Conservation (phyloP, 1,284 basidiomycete genomes). For the Phellopilus nigrolimitatus region DNA sequence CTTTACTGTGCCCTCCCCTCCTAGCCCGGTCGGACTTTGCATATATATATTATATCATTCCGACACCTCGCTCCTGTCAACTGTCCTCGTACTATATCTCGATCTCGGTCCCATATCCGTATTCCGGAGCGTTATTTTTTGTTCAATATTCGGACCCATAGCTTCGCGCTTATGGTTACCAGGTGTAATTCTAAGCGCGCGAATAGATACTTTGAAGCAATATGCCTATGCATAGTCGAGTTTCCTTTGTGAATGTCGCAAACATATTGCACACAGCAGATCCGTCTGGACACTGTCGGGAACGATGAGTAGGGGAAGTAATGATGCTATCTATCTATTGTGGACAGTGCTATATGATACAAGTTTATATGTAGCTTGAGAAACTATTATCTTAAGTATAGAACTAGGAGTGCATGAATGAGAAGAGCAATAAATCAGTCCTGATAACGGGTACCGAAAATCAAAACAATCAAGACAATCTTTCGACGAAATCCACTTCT, state of each 20-base stretch:
- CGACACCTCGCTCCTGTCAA: neutral
- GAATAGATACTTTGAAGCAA: too few relatives aligned
- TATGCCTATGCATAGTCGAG: too few relatives aligned
- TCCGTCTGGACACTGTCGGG: too few relatives aligned
- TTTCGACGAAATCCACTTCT: slow-evolving; percentile 4
- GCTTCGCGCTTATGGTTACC: slow-evolving; percentile 19
- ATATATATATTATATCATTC: neutral
- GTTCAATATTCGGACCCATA: slow-evolving; percentile 13
- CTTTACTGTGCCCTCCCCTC: too few relatives aligned
- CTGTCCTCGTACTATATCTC: neutral
- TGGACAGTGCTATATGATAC: too few relatives aligned
- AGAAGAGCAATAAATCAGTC: neutral
- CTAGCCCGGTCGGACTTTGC: slow-evolving; percentile 3
- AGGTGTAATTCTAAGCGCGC: slow-evolving; percentile 19
- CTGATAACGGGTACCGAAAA: neutral
- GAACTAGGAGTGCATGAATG: slow-evolving; percentile 8
- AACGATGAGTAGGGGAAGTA: too few relatives aligned
- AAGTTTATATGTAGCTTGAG: too few relatives aligned
- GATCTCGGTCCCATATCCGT: neutral
- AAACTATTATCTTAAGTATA: too few relatives aligned
- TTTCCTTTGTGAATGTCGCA: too few relatives aligned
- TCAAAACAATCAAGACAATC: neutral
- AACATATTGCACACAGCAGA: too few relatives aligned
- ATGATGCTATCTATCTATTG: too few relatives aligned
- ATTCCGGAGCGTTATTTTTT: neutral